Conservation (phyloP, 176 grass and related monocot species). For the Saccharum spontaneum region DNA sequence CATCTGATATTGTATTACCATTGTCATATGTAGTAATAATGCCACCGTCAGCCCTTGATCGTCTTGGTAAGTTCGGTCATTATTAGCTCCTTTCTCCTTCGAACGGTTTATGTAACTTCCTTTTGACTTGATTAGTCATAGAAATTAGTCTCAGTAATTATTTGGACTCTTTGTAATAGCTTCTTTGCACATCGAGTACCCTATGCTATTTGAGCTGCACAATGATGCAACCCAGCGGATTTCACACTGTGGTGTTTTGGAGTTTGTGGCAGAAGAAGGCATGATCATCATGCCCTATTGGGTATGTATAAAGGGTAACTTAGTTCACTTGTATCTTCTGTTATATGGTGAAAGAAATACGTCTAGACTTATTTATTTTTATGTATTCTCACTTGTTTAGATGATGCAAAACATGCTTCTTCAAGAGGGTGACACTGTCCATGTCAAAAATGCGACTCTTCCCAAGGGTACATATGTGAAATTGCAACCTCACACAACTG, state of each 20-base stretch:
- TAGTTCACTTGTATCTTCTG: not conserved
- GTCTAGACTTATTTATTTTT: not conserved
- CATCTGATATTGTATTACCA: slow-evolving; percentile 23
- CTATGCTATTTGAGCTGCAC: slow-evolving; percentile 87
- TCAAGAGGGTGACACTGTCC: slow-evolving; percentile 72
- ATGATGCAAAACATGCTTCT: slow-evolving; percentile 99
- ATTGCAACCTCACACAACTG: slow-evolving; percentile 80
- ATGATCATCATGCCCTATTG: slow-evolving; percentile 93
- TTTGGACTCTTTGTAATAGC: slow-evolving; percentile 51
- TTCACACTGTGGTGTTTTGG: slow-evolving; percentile 92
- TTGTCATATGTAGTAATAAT: slow-evolving; percentile 73
- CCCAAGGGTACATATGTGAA: slow-evolving; percentile 89
- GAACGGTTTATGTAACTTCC: not conserved
- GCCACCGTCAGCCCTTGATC: slow-evolving; percentile 86
- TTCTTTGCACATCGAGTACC: slow-evolving; percentile 82
- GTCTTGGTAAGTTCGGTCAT: slow-evolving; percentile 59
- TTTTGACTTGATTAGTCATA: slow-evolving; percentile 7
- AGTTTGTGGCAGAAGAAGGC: slow-evolving; percentile 97
- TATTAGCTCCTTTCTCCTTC: not conserved
- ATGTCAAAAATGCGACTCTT: slow-evolving; percentile 66
- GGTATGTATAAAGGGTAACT: slow-evolving; percentile 43
- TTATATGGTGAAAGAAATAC: slow-evolving; percentile 28
- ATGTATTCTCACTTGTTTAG: slow-evolving; percentile 42
- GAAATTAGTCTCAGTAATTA: not conserved
- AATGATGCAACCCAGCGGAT: slow-evolving; percentile 62